phyloP scores from a whole-genome alignment of 176 grass and related monocot species.

The Triticum timopheevii region DNA sequence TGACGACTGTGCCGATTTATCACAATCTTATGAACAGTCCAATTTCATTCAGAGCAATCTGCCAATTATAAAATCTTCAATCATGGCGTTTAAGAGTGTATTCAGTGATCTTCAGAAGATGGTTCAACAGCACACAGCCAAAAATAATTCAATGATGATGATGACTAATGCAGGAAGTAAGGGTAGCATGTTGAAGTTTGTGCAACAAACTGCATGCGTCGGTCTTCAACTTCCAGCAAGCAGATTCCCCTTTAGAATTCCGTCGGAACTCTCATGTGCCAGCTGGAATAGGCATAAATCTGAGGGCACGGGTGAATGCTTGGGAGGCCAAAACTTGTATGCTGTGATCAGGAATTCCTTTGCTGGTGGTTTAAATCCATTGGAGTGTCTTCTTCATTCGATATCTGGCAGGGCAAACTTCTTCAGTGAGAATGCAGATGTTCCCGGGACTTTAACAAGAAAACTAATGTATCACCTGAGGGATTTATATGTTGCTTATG shows the following conservation, averaged over 20 bases:
- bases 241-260: constrained; percentile 69
- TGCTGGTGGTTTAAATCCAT: constrained; percentile 78
- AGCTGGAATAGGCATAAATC: constrained; percentile 66
- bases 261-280: constrained; percentile 54
- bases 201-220: constrained; percentile 80
- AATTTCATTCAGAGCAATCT: constrained; percentile 32
- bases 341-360: constrained; percentile 72
- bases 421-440: constrained; percentile 81
- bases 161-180: constrained; percentile 93
- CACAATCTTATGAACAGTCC: constrained; percentile 19
- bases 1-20: constrained; percentile 51
- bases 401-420: constrained; percentile 77
- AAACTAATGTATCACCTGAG: constrained; percentile 87
- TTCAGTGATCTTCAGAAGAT: constrained; percentile 69
- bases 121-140: constrained; percentile 49
- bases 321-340: constrained; percentile 51
- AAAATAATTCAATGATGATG: constrained; percentile 76
- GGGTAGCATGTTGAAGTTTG: constrained; percentile 75
- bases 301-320: constrained; percentile 9
- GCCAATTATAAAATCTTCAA: constrained; percentile 48
- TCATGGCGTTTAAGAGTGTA: constrained; percentile 81
- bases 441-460: constrained; percentile 75
- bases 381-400: constrained; percentile 81
- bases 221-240: constrained; percentile 74
- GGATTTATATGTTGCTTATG: constrained; percentile 86